Evolutionary conservation across 768 basidiomycete genomes (phyloP), one percentile per base, ranked within the genome.

Genomic region (Lentinula edodes): DNA sequence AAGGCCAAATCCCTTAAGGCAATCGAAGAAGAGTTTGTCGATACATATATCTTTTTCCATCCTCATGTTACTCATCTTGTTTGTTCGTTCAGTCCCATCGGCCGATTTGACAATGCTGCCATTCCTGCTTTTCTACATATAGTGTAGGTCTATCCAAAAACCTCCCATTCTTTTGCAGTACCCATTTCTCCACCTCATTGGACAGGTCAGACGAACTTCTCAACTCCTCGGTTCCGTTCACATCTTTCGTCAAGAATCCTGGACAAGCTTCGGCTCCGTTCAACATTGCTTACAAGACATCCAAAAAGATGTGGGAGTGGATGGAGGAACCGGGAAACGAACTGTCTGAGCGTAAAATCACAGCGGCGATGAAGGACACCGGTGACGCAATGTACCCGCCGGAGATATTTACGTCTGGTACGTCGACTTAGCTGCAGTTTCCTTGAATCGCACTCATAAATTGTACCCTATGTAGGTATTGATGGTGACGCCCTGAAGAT

Each of bases 291-390:
- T 66, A 66, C 53, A 66, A 70, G 7, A 69, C 67, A 38, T 50
- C 63, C 0, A 55, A 63, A 39, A 65, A 67, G 7, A 58, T 70
- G 50, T 76, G 68, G 66, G 71, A 74, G 12, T 74, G 71, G 71
- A 71, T 67, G 42, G 69, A 74, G 28, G 60, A 70, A 39, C 70
- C 75, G 9, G 68, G 66, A 52, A 76, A 76, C 51, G 70, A 64
- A 56, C 62, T 58, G 38, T 61, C 66, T 4, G 53, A 68, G 15
- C 62, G 66, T 7, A 69, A 74, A 1, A 76, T 76, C 61, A 65
- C 65, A 1, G 65, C 67, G 2, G 74, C 70, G 51, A 72, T 73
- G 61, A 48, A 43, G 8, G 50, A 28, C 5, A 51, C n/a, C 28
- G 54, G n/a, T 10, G 16, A 41, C 5, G 13, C 38, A 6, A 53